A percentile compares a stretch with the other conserved stretches of the same genome.
Conservation (phyloP, 768 basidiomycete genomes). For the Leccinum aurantiacum region DNA sequence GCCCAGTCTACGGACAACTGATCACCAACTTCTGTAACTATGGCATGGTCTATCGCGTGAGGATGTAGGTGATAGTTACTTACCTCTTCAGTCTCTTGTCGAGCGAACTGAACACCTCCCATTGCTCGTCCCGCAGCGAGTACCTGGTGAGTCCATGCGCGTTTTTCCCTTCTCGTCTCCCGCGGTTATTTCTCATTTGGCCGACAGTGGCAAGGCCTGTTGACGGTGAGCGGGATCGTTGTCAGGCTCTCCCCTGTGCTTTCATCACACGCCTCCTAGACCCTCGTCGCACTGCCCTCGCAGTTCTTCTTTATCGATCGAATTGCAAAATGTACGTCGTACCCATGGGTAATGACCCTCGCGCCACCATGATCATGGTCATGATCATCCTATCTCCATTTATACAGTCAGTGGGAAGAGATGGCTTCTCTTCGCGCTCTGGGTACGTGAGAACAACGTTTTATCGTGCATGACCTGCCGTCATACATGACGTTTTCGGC, state of each 20-base stretch:
- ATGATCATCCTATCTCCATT: not conserved
- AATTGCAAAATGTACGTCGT: slow-evolving; percentile 19
- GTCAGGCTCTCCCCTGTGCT: not conserved
- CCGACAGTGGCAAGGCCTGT: slow-evolving; percentile 21
- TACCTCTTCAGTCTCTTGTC: not conserved
- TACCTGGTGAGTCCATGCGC: slow-evolving; percentile 14
- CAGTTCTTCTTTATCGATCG: slow-evolving; percentile 22
- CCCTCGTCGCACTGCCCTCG: slow-evolving; percentile 17
- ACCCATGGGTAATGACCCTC: not conserved
- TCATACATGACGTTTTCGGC: slow-evolving; percentile 6
- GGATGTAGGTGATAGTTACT: slow-evolving; percentile 9
- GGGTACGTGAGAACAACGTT: slow-evolving; percentile 12
- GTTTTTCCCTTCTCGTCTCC: not conserved
- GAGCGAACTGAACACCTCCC: not conserved
- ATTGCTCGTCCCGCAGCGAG: slow-evolving; percentile 3
- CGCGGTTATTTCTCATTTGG: not conserved
- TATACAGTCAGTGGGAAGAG: slow-evolving; percentile 17
- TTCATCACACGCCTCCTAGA: not conserved
- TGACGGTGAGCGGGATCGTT: slow-evolving; percentile 15
- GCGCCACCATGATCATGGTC: not conserved
- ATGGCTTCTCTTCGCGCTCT: slow-evolving; percentile 13
- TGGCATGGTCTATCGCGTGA: slow-evolving; percentile 6
- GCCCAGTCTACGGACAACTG: slow-evolving; percentile 14
- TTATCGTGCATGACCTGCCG: not conserved
- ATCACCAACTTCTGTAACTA: slow-evolving; percentile 18